Evolutionary conservation across 345 rosid species (phyloP).

Genomic region (Corchorus capsularis): DNA sequence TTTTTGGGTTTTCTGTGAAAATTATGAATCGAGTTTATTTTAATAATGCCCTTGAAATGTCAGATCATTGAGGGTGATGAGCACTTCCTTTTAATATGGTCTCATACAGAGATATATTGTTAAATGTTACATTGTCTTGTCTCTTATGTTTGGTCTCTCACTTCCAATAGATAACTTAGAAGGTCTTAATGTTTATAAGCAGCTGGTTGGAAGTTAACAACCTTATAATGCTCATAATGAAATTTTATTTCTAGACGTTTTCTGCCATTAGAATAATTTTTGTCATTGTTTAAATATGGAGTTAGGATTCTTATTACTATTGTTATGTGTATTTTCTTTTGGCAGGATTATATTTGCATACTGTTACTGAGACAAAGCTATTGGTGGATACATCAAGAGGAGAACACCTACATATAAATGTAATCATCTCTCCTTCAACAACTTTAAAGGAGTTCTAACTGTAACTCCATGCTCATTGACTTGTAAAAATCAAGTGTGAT

Average conservation of each 20-base stretch:
- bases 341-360: conserved; percentile 56
- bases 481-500: background rate
- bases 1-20: background rate
- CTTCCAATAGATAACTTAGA: background rate
- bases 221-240: background rate
- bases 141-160: background rate
- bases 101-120: too few species aligned
- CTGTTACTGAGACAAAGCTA: conserved; percentile 59
- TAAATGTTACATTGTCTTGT: background rate
- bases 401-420: conserved; percentile 60
- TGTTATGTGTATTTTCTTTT: conserved; percentile 10
- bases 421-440: conserved; percentile 29
- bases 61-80: background rate
- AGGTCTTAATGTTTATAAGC: background rate
- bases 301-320: background rate
- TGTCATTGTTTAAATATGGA: background rate
- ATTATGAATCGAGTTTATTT: too few species aligned
- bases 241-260: background rate
- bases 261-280: background rate
- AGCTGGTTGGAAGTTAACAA: conserved; percentile 4
- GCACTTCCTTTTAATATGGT: background rate
- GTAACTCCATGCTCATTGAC: background rate
- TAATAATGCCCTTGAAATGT: background rate
- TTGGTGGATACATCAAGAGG: conserved; percentile 76
- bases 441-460: too few species aligned